phyloP scores from a whole-genome alignment of 2,329 filamentous ascomycete species.

The Alternaria ventricosa region DNA sequence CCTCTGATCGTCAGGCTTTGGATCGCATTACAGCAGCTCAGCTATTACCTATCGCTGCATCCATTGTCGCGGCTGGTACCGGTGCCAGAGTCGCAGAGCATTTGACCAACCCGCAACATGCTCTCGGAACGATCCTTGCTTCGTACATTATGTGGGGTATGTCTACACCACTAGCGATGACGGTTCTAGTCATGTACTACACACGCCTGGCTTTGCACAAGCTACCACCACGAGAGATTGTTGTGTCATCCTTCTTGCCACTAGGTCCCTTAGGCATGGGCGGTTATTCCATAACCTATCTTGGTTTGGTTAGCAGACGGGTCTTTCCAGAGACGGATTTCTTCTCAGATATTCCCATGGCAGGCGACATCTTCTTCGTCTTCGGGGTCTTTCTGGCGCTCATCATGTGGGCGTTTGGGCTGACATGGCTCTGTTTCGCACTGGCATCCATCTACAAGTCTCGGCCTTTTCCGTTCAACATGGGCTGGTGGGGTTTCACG shows the following conservation, averaged over 20 bases:
- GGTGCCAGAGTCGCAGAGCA: conserved; percentile 69
- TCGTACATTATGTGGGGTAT: conserved; percentile 74
- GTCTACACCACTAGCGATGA: conserved; percentile 66
- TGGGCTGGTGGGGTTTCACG: conserved; percentile 68
- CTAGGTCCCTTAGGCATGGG: conserved; percentile 72
- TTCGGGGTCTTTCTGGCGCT: conserved; percentile 61
- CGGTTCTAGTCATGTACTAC: conserved; percentile 72
- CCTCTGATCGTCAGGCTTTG: conserved; percentile 36
- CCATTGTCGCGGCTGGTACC: conserved; percentile 69
- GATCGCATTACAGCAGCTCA: conserved; percentile 67
- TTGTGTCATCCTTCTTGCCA: conserved; percentile 72
- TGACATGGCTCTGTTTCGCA: conserved; percentile 63
- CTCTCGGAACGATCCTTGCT: conserved; percentile 67
- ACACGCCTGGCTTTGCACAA: conserved; percentile 71
- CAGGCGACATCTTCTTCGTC: conserved; percentile 62
- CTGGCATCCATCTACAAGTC: conserved; percentile 56
- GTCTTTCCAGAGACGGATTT: conserved; percentile 51
- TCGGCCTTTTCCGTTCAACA: conserved; percentile 63
- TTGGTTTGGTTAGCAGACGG: conserved; percentile 53
- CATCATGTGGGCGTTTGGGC: conserved; percentile 64
- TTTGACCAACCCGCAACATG: conserved; percentile 62
- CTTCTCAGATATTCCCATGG: conserved; percentile 46
- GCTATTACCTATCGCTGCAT: conserved; percentile 70
- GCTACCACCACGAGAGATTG: conserved; percentile 69
- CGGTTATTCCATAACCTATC: conserved; percentile 64